phyloP scores from a whole-genome alignment of 2,329 filamentous ascomycete genomes.

The Fusarium continuum region DNA sequence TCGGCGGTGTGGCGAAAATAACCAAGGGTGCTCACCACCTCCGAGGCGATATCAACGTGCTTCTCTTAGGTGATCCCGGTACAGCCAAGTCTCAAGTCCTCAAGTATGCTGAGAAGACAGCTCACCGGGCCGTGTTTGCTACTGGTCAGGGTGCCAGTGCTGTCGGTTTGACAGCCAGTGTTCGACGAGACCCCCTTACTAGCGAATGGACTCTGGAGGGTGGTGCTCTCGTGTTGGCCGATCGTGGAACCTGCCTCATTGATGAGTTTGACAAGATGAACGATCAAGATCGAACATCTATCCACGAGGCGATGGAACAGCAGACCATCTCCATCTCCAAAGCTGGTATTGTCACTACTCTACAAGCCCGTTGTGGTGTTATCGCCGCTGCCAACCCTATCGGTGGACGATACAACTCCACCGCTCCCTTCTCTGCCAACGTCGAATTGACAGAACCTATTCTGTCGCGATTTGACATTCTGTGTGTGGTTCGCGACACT shows the following conservation, averaged over 20 bases:
- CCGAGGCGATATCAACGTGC: constrained; percentile 96
- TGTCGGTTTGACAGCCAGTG: constrained; percentile 96
- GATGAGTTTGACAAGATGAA: constrained; percentile 99
- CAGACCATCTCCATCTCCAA: constrained; percentile 99
- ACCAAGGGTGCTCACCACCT: constrained; percentile 90
- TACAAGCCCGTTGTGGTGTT: constrained; percentile 95
- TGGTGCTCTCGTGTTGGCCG: constrained; percentile 92
- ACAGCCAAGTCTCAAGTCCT: constrained; percentile 98
- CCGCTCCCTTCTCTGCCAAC: constrained; percentile 94
- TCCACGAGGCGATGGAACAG: constrained; percentile 99
- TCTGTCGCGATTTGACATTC: constrained; percentile 95
- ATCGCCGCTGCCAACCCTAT: constrained; percentile 97
- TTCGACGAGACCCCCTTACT: constrained; percentile 93
- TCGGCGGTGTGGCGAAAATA: constrained; percentile 92
- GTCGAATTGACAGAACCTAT: constrained; percentile 98
- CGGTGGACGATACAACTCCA: constrained; percentile 95
- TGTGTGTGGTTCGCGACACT: constrained; percentile 94
- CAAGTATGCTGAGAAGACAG: constrained; percentile 98
- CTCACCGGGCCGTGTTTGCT: constrained; percentile 95
- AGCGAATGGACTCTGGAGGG: constrained; percentile 98
- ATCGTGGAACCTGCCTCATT: constrained; percentile 93
- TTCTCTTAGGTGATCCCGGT: constrained; percentile 94
- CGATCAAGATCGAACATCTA: constrained; percentile 96
- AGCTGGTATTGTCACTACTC: constrained; percentile 95
- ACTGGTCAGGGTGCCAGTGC: constrained; percentile 97